A percentile compares a stretch with the other conserved stretches of the same genome.
Conservation (phyloP, 345 rosid genomes). For the Aquilaria yunnanensis region DNA sequence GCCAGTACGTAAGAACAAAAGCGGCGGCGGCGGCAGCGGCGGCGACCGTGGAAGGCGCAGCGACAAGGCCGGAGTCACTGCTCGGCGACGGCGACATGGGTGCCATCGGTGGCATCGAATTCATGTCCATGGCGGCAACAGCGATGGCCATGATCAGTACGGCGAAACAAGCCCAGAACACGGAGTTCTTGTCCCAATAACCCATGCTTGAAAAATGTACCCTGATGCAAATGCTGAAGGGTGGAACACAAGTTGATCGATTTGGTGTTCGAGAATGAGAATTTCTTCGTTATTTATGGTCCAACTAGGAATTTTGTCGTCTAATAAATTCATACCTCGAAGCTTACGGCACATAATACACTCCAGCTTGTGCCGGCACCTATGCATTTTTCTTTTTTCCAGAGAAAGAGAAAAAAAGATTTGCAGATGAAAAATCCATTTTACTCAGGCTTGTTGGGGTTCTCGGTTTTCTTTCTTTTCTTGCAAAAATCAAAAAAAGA, state of each 20-base stretch:
- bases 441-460: too few species aligned
- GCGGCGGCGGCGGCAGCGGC: not conserved
- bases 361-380: too few species aligned
- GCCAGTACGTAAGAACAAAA: not conserved
- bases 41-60: not conserved
- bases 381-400: too few species aligned
- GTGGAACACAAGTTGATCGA: too few species aligned
- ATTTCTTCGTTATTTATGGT: not conserved
- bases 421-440: too few species aligned
- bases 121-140: not conserved
- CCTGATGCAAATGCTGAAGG: too few species aligned
- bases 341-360: not conserved
- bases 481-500: too few species aligned
- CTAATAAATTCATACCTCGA: conserved; percentile 18
- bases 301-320: not conserved
- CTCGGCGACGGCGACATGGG: not conserved
- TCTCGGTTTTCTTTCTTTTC: too few species aligned
- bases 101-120: not conserved
- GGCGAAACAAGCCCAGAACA: not conserved
- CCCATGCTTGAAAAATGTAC: not conserved
- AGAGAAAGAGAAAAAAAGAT: too few species aligned
- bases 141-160: not conserved
- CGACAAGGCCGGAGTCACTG: not conserved
- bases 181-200: not conserved
- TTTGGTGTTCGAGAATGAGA: too few species aligned